Evolutionary conservation across 371 early-diverging fungal genomes (phyloP).

Genomic region (Rhizopus microsporus): DNA sequence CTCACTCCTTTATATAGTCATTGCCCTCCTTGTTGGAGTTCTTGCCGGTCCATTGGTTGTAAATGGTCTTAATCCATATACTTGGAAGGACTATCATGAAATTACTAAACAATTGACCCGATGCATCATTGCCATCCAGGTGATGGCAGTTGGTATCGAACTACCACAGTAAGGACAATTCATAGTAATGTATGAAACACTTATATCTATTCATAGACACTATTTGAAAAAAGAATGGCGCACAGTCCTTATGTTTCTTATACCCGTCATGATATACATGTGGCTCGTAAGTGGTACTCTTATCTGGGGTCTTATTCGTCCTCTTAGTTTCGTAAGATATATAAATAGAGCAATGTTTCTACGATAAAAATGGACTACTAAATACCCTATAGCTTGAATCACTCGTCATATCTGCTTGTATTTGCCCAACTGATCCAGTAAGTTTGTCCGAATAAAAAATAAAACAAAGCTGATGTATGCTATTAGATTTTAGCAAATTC

Average conservation of each 20-base stretch:
- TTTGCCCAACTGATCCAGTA: slow-evolving; percentile 97
- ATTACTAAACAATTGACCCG: slow-evolving; percentile 76
- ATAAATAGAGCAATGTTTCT: background rate
- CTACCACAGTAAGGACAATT: slow-evolving; percentile 66
- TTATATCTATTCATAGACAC: slow-evolving; percentile 32
- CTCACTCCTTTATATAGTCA: slow-evolving; percentile 49
- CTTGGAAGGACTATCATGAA: slow-evolving; percentile 52
- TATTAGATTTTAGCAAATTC: slow-evolving; percentile 85
- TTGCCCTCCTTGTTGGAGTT: slow-evolving; percentile 91
- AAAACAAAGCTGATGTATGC: background rate
- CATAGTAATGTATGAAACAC: background rate
- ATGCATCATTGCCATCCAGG: slow-evolving; percentile 81
- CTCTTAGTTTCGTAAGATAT: slow-evolving; percentile 60
- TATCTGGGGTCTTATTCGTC: slow-evolving; percentile 65
- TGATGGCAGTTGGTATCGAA: slow-evolving; percentile 87
- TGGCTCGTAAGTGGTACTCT: slow-evolving; percentile 81
- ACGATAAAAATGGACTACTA: background rate
- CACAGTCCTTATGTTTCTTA: slow-evolving; percentile 72
- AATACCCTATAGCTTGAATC: slow-evolving; percentile 57
- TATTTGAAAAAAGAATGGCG: slow-evolving; percentile 58
- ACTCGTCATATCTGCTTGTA: slow-evolving; percentile 83
- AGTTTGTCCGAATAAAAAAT: background rate
- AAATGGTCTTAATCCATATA: slow-evolving; percentile 64
- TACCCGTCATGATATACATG: slow-evolving; percentile 87
- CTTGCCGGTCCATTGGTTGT: slow-evolving; percentile 75